A percentile compares a stretch with the other conserved stretches of the same genome.
These are phyloP conservation scores for Dalbergia oliveri DNA, from an alignment of 306 rosid genomes.

Conservation along the genomic window DNA sequence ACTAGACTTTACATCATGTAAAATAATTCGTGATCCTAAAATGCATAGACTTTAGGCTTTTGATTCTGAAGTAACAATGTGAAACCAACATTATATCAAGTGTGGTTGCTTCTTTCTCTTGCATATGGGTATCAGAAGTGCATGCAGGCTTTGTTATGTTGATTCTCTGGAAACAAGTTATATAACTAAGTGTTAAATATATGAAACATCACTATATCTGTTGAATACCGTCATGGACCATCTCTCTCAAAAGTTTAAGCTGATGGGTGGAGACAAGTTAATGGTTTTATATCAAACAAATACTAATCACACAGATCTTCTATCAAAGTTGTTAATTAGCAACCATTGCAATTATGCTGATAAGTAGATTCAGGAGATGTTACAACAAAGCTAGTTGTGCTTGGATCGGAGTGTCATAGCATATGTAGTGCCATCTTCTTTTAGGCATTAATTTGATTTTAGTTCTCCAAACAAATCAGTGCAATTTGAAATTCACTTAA, in stretches of 20 bases:
- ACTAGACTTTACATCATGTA: background rate
- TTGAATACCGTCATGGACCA: background rate
- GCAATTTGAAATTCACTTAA: conserved; percentile 10
- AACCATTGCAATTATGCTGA: background rate
- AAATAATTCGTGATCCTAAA: background rate
- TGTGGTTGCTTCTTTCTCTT: too few species aligned
- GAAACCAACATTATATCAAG: conserved; percentile 5
- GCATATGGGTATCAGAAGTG: background rate
- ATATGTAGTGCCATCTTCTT: background rate
- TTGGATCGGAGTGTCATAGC: too few species aligned
- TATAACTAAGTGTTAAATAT: background rate
- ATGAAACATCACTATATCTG: background rate
- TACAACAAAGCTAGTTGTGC: background rate
- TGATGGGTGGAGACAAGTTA: too few species aligned
- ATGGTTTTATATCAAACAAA: too few species aligned
- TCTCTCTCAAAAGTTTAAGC: too few species aligned
- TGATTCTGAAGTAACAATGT: background rate
- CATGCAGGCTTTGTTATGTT: background rate
- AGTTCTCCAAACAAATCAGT: background rate
- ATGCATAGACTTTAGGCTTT: background rate
- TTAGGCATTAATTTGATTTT: background rate
- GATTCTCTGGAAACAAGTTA: background rate
- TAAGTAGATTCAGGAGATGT: background rate
- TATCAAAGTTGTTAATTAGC: background rate
- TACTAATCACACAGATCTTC: background rate